These are phyloP conservation scores for Micractinium sp. DNA, from an alignment of 139 green algal species.

Conservation along the genomic window DNA sequence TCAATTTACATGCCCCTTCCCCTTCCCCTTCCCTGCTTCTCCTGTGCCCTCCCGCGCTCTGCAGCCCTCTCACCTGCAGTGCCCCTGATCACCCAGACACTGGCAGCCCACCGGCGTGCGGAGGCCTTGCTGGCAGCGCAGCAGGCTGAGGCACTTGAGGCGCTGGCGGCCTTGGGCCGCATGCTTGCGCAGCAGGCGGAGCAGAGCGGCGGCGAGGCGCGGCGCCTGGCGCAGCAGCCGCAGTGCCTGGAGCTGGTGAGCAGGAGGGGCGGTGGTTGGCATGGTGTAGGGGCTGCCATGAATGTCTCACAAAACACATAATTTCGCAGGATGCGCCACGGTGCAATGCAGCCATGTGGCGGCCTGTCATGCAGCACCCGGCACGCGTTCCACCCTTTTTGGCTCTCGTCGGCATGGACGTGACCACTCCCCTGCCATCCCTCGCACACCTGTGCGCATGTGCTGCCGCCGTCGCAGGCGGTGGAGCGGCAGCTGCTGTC, in stretches of 20 bases:
- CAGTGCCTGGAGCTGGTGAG: conserved; percentile 19
- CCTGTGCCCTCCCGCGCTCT: background rate
- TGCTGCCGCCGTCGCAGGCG: background rate
- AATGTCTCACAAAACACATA: too few relatives aligned
- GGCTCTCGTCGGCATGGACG: too few relatives aligned
- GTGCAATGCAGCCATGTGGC: background rate
- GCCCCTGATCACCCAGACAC: background rate
- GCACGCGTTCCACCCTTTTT: background rate
- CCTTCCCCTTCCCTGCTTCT: background rate
- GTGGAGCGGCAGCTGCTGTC: conserved; percentile 36
- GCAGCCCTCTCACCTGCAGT: conserved; percentile 13
- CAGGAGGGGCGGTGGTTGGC: background rate
- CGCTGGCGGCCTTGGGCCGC: background rate
- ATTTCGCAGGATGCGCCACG: background rate
- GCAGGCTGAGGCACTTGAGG: background rate
- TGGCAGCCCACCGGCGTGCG: conserved; percentile 1
- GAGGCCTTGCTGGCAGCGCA: conserved; percentile 1
- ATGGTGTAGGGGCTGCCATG: background rate
- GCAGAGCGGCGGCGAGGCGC: conserved; percentile 1
- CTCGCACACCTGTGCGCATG: too few relatives aligned
- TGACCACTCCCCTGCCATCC: too few relatives aligned
- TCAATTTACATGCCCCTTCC: background rate
- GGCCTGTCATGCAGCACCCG: background rate
- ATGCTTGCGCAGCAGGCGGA: background rate
- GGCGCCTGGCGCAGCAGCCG: conserved; percentile 3